A percentile compares a stretch with the other conserved stretches of the same genome.
These are phyloP conservation scores for Lentinus tigrinus DNA, from an alignment of 768 basidiomycete species.

Conservation along the genomic window DNA sequence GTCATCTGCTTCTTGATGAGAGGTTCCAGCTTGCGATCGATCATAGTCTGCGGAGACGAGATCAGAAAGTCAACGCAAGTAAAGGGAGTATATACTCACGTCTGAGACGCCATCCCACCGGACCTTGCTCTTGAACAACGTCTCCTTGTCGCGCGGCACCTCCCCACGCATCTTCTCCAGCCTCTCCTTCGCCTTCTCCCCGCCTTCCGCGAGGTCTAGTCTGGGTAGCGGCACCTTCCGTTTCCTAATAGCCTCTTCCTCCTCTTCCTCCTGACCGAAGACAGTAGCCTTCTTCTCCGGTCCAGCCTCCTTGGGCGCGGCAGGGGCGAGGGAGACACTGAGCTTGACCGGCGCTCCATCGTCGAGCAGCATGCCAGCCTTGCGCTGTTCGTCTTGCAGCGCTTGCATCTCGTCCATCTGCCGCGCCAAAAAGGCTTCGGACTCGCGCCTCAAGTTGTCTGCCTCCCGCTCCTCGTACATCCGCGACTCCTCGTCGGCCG, in stretches of 20 bases:
- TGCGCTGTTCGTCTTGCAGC: conserved; percentile 85
- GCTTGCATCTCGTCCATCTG: conserved; percentile 98
- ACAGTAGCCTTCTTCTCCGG: conserved; percentile 49
- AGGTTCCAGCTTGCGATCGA: conserved; percentile 85
- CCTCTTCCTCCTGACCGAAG: conserved; percentile 86
- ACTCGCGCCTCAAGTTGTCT: conserved; percentile 84
- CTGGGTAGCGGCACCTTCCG: conserved; percentile 86
- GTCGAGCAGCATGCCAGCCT: conserved; percentile 86
- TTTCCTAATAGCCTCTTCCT: conserved; percentile 74
- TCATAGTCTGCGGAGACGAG: conserved; percentile 51
- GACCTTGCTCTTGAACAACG: conserved; percentile 79
- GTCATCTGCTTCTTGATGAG: conserved; percentile 80
- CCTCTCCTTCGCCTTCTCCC: conserved; percentile 76
- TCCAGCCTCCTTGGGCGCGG: conserved; percentile 42
- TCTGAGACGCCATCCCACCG: conserved; percentile 91
- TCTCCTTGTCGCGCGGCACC: conserved; percentile 77
- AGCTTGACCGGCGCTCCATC: conserved; percentile 90
- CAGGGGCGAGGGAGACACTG: conserved; percentile 66
- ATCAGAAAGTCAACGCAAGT: too few species aligned
- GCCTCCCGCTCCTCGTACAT: conserved; percentile 82
- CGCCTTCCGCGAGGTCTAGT: conserved; percentile 83
- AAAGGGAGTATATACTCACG: conserved; percentile 54
- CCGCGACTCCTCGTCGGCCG: conserved; percentile 81
- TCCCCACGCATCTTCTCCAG: conserved; percentile 73
- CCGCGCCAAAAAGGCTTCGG: conserved; percentile 88